These are phyloP conservation scores for Austroboletus eburneus DNA, from an alignment of 768 basidiomycete genomes.

Conservation along the genomic window DNA sequence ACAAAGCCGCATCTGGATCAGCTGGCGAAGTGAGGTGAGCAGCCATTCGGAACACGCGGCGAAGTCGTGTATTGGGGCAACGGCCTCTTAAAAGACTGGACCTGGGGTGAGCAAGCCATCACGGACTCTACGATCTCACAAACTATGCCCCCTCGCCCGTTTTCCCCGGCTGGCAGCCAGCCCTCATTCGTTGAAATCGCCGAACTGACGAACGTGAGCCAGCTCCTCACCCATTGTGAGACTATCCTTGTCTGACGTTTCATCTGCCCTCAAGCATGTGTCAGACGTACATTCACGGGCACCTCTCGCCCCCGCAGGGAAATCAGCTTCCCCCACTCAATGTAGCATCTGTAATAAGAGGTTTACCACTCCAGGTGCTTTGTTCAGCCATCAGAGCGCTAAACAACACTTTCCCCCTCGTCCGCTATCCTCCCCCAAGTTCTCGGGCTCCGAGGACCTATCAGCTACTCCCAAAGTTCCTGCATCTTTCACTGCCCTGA, in stretches of 20 bases:
- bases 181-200: slow-evolving; percentile 19
- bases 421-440: slow-evolving; percentile 3
- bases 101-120: slow-evolving; percentile 10
- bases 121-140: slow-evolving; percentile 15
- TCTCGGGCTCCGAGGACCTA: not conserved
- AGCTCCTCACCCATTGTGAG: not conserved
- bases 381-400: slow-evolving; percentile 20
- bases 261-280: slow-evolving; percentile 18
- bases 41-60: slow-evolving; percentile 28
- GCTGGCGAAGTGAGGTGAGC: slow-evolving; percentile 23
- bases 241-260: slow-evolving; percentile 5
- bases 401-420: slow-evolving; percentile 19
- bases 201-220: slow-evolving; percentile 17
- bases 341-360: slow-evolving; percentile 26
- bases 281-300: slow-evolving; percentile 12
- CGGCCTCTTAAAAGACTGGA: slow-evolving; percentile 28
- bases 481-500: not conserved
- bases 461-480: slow-evolving; percentile 3
- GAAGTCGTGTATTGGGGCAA: slow-evolving; percentile 31
- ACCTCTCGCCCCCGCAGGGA: not conserved
- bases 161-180: slow-evolving; percentile 21
- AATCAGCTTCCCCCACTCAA: slow-evolving; percentile 8
- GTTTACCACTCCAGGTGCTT: slow-evolving; percentile 15
- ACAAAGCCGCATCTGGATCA: slow-evolving; percentile 19
- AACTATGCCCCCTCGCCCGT: slow-evolving; percentile 22